Percentiles rank a stretch among this genome's conserved stretches.
Evolutionary conservation across 768 basidiomycete species (phyloP).

Genomic region (Auriculariales sp.): DNA sequence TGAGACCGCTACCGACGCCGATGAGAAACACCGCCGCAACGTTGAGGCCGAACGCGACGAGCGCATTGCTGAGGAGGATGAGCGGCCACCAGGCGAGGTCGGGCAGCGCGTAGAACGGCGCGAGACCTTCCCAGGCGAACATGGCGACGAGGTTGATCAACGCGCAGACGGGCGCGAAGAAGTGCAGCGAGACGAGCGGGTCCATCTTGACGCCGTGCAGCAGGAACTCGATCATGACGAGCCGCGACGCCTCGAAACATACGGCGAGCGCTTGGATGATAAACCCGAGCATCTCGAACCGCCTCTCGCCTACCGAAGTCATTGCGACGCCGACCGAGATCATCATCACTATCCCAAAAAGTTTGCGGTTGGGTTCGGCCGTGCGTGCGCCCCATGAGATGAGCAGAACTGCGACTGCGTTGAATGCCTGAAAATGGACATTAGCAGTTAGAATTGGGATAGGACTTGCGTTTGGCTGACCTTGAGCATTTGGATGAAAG

Average conservation of each 20-base stretch:
- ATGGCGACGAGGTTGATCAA: slow-evolving; percentile 71
- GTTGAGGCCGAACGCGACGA: slow-evolving; percentile 78
- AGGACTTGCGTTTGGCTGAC: too few species aligned
- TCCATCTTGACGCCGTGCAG: slow-evolving; percentile 96
- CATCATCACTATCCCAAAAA: slow-evolving; percentile 74
- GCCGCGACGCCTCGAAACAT: slow-evolving; percentile 83
- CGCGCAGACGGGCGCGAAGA: slow-evolving; percentile 93
- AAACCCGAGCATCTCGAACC: slow-evolving; percentile 80
- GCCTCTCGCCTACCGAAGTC: slow-evolving; percentile 78
- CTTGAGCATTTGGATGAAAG: slow-evolving; percentile 97
- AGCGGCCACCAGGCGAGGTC: slow-evolving; percentile 41
- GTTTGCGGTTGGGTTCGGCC: slow-evolving; percentile 70
- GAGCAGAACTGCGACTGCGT: slow-evolving; percentile 75
- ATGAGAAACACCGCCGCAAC: slow-evolving; percentile 92
- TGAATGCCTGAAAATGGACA: slow-evolving; percentile 53
- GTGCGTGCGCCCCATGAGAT: slow-evolving; percentile 87
- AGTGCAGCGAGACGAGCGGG: slow-evolving; percentile 87
- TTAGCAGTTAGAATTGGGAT: not conserved
- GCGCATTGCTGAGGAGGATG: slow-evolving; percentile 71
- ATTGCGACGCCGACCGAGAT: slow-evolving; percentile 84
- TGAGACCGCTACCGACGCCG: slow-evolving; percentile 71
- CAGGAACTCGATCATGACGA: slow-evolving; percentile 93
- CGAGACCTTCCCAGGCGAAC: slow-evolving; percentile 85
- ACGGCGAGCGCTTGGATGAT: slow-evolving; percentile 65
- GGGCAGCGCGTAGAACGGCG: slow-evolving; percentile 65